These are phyloP conservation scores for Taiozyma sp. DNA, from an alignment of 1,139 yeast genomes.

Conservation along the genomic window DNA sequence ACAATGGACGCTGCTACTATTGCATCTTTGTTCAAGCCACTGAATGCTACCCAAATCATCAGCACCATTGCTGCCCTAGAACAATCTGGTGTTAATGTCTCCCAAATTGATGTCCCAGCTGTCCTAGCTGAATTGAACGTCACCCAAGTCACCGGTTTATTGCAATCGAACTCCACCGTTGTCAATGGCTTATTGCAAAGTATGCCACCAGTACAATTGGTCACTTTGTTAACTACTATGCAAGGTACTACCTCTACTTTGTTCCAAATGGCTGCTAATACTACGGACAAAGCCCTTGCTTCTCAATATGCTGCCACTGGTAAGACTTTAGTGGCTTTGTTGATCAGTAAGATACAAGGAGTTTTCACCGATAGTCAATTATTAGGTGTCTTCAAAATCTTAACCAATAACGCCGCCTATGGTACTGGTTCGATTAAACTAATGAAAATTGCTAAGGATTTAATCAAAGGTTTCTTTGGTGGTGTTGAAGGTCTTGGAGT, in stretches of 20 bases:
- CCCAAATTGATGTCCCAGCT: conserved; percentile 18
- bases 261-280: conserved; percentile 11
- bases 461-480: conserved; percentile 19
- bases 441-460: conserved; percentile 12
- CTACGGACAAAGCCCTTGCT: conserved; percentile 5
- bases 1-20: conserved; percentile 16
- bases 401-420: conserved; percentile 22
- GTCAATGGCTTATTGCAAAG: conserved; percentile 18
- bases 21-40: conserved; percentile 16
- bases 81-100: conserved; percentile 16
- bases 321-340: conserved; percentile 12
- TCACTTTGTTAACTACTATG: conserved; percentile 13
- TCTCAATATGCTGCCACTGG: conserved; percentile 8
- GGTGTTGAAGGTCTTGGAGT: conserved; percentile 1
- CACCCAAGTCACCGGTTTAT: conserved; percentile 22
- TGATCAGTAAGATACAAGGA: conserved; percentile 13
- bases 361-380: conserved; percentile 20
- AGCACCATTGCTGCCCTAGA: conserved; percentile 12
- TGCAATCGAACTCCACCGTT: conserved; percentile 17
- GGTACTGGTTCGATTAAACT: conserved; percentile 25
- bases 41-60: conserved; percentile 21
- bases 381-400: conserved; percentile 18
- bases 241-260: conserved; percentile 19
- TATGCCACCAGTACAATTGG: conserved; percentile 17
- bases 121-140: conserved; percentile 17